Evolutionary conservation across 176 grass and related monocot species (phyloP).

Genomic region (Aegilops sharonensis): DNA sequence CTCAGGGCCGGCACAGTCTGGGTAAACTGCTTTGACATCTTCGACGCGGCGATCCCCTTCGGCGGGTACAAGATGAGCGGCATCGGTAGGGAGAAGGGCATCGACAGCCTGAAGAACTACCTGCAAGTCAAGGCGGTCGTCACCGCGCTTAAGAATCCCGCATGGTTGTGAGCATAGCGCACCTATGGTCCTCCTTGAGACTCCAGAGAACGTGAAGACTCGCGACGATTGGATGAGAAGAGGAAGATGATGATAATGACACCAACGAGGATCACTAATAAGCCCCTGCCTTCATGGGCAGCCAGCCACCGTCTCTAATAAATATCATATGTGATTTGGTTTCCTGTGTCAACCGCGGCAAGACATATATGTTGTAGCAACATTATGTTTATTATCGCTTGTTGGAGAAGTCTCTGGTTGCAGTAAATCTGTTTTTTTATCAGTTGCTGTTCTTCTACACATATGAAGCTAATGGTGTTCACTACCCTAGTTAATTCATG

Average conservation of each 20-base stretch:
- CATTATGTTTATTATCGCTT: not conserved
- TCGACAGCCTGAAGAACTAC: conserved; percentile 95
- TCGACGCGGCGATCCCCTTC: conserved; percentile 79
- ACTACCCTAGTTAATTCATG: not conserved
- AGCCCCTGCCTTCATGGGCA: conserved; percentile 13
- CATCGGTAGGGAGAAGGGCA: conserved; percentile 84
- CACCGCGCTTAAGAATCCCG: conserved; percentile 60
- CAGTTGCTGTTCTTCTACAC: not conserved
- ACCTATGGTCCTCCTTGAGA: not conserved
- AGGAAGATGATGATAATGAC: not conserved
- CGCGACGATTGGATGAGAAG: not conserved
- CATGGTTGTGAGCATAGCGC: conserved; percentile 64
- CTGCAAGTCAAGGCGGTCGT: conserved; percentile 87
- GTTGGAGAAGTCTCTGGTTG: not conserved
- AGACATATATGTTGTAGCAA: conserved; percentile 34
- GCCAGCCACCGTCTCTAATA: conserved; percentile 24
- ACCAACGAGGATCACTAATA: conserved; percentile 17
- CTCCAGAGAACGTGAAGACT: not conserved
- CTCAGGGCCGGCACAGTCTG: conserved; percentile 67
- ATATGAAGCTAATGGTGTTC: not conserved
- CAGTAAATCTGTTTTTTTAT: not conserved
- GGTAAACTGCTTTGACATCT: conserved; percentile 91
- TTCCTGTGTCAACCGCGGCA: not conserved
- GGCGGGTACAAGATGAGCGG: conserved; percentile 98
- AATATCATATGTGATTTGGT: conserved; percentile 20